These are phyloP conservation scores for Croton setiger DNA, from an alignment of 441 rosid species.

Conservation along the genomic window DNA sequence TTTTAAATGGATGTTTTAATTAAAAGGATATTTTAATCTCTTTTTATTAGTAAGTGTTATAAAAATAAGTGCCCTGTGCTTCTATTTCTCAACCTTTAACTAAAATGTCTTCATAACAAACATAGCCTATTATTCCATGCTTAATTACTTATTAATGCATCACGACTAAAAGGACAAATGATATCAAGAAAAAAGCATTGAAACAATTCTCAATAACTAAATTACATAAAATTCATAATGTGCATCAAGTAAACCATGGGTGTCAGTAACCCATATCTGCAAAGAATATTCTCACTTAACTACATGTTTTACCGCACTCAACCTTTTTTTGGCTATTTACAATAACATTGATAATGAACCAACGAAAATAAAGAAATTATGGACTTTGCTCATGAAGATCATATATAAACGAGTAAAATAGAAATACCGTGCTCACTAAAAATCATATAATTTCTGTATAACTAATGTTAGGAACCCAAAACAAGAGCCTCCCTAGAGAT, in stretches of 20 bases:
- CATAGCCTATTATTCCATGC: neutral
- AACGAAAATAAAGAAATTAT: slow-evolving; percentile 21
- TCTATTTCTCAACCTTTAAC: too few species aligned
- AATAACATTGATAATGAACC: slow-evolving; percentile 11
- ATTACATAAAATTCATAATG: slow-evolving; percentile 6
- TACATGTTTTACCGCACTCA: slow-evolving; percentile 23
- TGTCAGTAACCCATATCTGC: slow-evolving; percentile 11
- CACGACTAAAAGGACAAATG: neutral
- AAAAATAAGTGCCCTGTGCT: too few species aligned
- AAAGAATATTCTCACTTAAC: slow-evolving; percentile 33
- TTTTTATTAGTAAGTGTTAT: too few species aligned
- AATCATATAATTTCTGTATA: slow-evolving; percentile 13
- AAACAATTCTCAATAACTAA: neutral
- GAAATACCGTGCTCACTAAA: slow-evolving; percentile 26
- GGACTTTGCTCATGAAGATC: slow-evolving; percentile 23
- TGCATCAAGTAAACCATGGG: neutral
- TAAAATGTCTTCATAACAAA: too few species aligned
- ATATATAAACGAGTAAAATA: slow-evolving; percentile 16
- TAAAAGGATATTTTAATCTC: too few species aligned
- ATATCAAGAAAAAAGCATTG: neutral
- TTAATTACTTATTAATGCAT: too few species aligned
- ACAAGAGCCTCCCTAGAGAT: slow-evolving; percentile 53
- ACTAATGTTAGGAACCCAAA: slow-evolving; percentile 43
- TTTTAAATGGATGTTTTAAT: too few species aligned
- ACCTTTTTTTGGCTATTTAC: slow-evolving; percentile 27